Evolutionary conservation across 306 rosid genomes (phyloP), one percentile per base, ranked within the genome.

Genomic region (cucumber (Cucumis sativus)): DNA sequence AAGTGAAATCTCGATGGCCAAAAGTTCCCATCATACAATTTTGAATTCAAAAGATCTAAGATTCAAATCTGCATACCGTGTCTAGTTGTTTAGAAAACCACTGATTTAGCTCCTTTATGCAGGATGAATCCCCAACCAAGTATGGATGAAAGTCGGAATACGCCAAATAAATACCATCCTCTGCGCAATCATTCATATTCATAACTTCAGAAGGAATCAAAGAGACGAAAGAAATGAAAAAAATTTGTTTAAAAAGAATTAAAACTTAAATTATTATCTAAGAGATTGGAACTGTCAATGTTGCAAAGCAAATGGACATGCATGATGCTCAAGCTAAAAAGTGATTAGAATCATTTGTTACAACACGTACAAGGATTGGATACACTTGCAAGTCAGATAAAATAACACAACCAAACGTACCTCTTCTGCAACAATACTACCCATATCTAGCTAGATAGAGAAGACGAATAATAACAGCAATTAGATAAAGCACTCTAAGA

Each of bases 61-160:
- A 47, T 28, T 47, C 43, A 70, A 70, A 43, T 41, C 74, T 33
- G 72, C 92, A 51, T 87, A 95, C 99, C 39, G 96, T 92, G 86
- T 95, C 97, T 84, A 95, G 83, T 77, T 92, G 97, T 88, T 90
- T 92, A 73, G 97, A 78, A 89, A 95, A 95, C 99, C 99, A 92
- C 84, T 92, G 95, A 83, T 92, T 92, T 68, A 95, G 87, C 86
- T 95, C 97, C 80, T 89, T 88, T 47, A 91, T 80, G 87, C 93
- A 95, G 56, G 90, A 86, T 12, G 97, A 85, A 81, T 95, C 99
- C 83, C 93, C 99, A 78, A 85, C 87, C 88, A 95, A 83, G 84
- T 90, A 95, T 23, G 85, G 88, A 80, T 83, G 87, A 83, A 92
- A 92, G 84, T 95, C 97, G 39, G 97, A 89, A 81, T 92, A 95